Evolutionary conservation across 2,329 filamentous ascomycete genomes (phyloP), one percentile per base, ranked within the genome.

Genomic region (Fusarium robinianum): DNA sequence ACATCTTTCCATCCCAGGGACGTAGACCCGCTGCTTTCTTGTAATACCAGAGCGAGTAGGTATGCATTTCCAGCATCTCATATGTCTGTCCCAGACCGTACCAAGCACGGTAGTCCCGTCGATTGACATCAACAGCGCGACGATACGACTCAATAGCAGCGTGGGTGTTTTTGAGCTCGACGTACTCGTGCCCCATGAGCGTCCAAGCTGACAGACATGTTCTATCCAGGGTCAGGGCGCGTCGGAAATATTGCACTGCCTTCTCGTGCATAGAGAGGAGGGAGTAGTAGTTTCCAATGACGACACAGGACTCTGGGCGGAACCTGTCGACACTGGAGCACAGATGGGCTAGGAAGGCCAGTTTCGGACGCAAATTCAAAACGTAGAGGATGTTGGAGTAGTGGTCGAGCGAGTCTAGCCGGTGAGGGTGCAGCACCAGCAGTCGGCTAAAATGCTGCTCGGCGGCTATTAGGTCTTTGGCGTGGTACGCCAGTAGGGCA

Each of bases 311-410:
- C 68, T 99, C 94, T 0, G 94, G 92, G 0, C 94, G 85, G 69
- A 99, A 99, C 62, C 92, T 95, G 74, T 99, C 94, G 6, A 94
- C 89, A 33, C 84, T 85, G 2, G 88, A 91, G 58, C 94, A 95
- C 8, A 96, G 76, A 61, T 96, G 91, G 0, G 94, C 94, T 15
- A 99, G 71, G 59, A 96, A 96, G 1, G 92, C 91, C 15, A 99
- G 77, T 63, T 96, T 95, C 0, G 94, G 90, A 8, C 91, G 80
- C 49, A 87, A 77, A 29, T 88, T 87, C 75, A 97, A 86, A 19
- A 99, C 92, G 64, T 96, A 97, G 10, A 99, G 80, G 14, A 97
- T 95, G 62, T 99, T 99, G 23, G 91, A 96, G 68, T 96, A 99
- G 63, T 95, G 88, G 62, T 99, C 94, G 12, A 99, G 78, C 3